These are phyloP conservation scores for Spizellomyces punctatus DNA, from an alignment of 192 early-diverging fungal genomes.

Conservation along the genomic window DNA sequence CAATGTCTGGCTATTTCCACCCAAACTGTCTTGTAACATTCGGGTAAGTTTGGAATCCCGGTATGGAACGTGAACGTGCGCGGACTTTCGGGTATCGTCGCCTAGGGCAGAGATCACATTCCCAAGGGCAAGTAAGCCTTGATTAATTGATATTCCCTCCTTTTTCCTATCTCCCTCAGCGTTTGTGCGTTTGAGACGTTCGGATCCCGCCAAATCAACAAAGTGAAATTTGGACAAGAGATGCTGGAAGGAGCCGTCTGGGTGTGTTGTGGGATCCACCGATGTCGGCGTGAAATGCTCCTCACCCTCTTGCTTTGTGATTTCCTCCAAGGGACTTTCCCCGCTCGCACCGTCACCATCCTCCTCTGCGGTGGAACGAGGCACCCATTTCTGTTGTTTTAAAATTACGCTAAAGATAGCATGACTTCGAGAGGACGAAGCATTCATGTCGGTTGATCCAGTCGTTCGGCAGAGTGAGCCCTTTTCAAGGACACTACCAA, in stretches of 20 bases:
- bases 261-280: slow-evolving; percentile 18
- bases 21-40: slow-evolving; percentile 93
- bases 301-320: no score
- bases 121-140: slow-evolving; percentile 91
- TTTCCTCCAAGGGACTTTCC: no score
- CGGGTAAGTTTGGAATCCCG: slow-evolving; percentile 95
- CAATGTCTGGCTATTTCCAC: slow-evolving; percentile 89
- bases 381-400: slow-evolving; percentile 56
- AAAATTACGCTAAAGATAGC: slow-evolving; percentile 95
- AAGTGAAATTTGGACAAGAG: slow-evolving; percentile 94
- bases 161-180: slow-evolving; percentile 90
- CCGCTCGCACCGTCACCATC: no score
- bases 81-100: slow-evolving; percentile 56
- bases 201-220: slow-evolving; percentile 98
- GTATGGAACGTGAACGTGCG: slow-evolving; percentile 93
- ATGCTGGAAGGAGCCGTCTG: slow-evolving; percentile 58
- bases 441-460: slow-evolving; percentile 98
- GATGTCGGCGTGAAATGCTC: background rate
- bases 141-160: slow-evolving; percentile 97
- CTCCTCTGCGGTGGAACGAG: background rate
- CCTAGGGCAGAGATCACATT: slow-evolving; percentile 98
- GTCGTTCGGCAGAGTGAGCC: slow-evolving; percentile 64
- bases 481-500: slow-evolving; percentile 13
- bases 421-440: slow-evolving; percentile 92
- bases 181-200: slow-evolving; percentile 89